phyloP scores from a whole-genome alignment of 345 rosid genomes.

The Euphorbia peplus region DNA sequence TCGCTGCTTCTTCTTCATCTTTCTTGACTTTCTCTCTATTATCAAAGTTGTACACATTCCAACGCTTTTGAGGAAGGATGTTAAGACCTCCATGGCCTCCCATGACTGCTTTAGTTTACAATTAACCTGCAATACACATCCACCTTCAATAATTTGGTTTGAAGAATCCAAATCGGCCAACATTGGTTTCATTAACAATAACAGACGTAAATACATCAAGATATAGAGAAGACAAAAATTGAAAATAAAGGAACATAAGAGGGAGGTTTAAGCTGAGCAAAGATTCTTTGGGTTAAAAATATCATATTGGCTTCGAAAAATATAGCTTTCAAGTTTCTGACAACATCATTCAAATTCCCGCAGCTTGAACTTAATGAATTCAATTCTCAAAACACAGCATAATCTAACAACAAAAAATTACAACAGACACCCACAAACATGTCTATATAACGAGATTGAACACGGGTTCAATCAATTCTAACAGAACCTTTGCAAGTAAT shows the following conservation, averaged over 20 bases:
- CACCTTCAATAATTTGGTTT: background rate
- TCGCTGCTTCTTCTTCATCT: slow-evolving; percentile 91
- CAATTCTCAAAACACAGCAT: too few relatives aligned
- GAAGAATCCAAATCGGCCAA: background rate
- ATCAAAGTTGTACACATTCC: slow-evolving; percentile 87
- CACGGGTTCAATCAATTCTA: too few relatives aligned
- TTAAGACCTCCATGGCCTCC: slow-evolving; percentile 97
- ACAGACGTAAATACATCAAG: background rate
- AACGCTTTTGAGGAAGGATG: slow-evolving; percentile 89
- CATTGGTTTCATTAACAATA: background rate
- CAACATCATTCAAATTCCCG: too few relatives aligned
- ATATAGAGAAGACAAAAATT: background rate
- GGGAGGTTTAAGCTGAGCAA: too few relatives aligned
- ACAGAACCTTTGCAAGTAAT: too few relatives aligned
- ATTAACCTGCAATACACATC: slow-evolving; percentile 7
- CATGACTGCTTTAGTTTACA: slow-evolving; percentile 31
- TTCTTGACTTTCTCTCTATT: slow-evolving; percentile 77
- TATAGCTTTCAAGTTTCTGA: too few relatives aligned
- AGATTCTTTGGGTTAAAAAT: too few relatives aligned
- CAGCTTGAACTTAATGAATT: too few relatives aligned
- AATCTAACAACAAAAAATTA: too few relatives aligned
- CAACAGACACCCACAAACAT: too few relatives aligned
- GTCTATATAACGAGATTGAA: too few relatives aligned
- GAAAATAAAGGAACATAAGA: background rate
- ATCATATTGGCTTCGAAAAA: too few relatives aligned